Conservation (phyloP, 2,329 filamentous ascomycete species). For the Stachybotrys chlorohalonatus region DNA sequence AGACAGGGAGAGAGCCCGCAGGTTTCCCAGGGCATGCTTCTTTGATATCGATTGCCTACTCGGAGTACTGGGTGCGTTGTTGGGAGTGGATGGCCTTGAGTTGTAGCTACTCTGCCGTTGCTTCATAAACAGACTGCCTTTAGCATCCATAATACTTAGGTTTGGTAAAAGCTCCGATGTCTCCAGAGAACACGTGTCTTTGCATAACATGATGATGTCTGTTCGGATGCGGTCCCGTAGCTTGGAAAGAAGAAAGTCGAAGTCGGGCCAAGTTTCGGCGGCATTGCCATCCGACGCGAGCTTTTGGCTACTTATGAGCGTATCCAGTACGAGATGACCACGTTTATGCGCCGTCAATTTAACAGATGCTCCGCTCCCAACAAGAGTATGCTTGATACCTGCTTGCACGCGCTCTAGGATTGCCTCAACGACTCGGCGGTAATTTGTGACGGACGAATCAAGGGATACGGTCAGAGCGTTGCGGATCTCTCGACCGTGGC, state of each 20-base stretch:
- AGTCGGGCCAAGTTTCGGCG: not conserved
- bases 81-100: slow-evolving; percentile 11
- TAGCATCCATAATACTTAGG: slow-evolving; percentile 12
- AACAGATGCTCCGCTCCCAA: slow-evolving; percentile 35
- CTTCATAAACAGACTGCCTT: slow-evolving; percentile 5
- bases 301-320: slow-evolving; percentile 25
- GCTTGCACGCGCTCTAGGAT: slow-evolving; percentile 42
- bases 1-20: slow-evolving; percentile 9
- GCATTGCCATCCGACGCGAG: too few species aligned
- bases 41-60: slow-evolving; percentile 13
- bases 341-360: slow-evolving; percentile 41
- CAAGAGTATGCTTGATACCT: slow-evolving; percentile 38
- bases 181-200: slow-evolving; percentile 39
- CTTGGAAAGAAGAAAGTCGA: slow-evolving; percentile 16
- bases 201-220: slow-evolving; percentile 40
- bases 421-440: slow-evolving; percentile 35
- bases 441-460: slow-evolving; percentile 30
- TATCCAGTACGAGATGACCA: slow-evolving; percentile 43
- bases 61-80: slow-evolving; percentile 11
- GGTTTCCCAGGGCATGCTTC: slow-evolving; percentile 11
- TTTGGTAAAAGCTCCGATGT: slow-evolving; percentile 16
- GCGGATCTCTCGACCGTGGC: slow-evolving; percentile 34
- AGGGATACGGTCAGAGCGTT: slow-evolving; percentile 37
- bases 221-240: slow-evolving; percentile 35
- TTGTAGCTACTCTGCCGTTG: slow-evolving; percentile 2